Conservation (phyloP, 805 yeast species). For the Metschnikowia matae region DNA sequence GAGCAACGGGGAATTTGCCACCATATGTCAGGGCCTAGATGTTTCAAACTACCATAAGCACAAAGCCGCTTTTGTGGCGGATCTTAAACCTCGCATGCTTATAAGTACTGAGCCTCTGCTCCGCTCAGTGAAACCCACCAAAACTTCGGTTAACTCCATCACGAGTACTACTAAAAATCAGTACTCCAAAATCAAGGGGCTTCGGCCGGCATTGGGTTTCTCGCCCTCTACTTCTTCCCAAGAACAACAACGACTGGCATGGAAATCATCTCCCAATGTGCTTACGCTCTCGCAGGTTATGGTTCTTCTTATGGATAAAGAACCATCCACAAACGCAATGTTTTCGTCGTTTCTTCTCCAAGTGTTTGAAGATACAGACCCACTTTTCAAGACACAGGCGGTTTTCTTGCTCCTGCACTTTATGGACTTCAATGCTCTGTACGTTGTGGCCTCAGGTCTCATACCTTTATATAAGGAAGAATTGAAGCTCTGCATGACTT, state of each 20-base stretch:
- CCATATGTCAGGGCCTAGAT: not conserved
- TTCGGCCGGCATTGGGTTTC: slow-evolving; percentile 19
- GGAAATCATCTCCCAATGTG: slow-evolving; percentile 25
- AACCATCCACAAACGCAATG: slow-evolving; percentile 8
- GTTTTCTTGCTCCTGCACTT: slow-evolving; percentile 18
- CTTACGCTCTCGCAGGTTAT: slow-evolving; percentile 26
- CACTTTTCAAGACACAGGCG: slow-evolving; percentile 25
- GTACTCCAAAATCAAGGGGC: slow-evolving; percentile 5
- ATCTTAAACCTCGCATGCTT: not conserved
- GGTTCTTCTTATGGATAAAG: slow-evolving; percentile 14
- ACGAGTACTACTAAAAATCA: no score
- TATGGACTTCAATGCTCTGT: slow-evolving; percentile 7
- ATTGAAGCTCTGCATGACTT: slow-evolving; percentile 22
- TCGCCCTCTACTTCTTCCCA: slow-evolving; percentile 10
- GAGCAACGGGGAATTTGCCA: slow-evolving; percentile 14
- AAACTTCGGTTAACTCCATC: no score
- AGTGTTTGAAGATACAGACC: slow-evolving; percentile 32
- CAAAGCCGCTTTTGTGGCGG: not conserved
- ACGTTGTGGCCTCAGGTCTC: slow-evolving; percentile 25
- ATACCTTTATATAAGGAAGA: slow-evolving; percentile 24
- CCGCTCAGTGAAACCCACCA: slow-evolving; percentile 3
- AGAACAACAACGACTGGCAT: slow-evolving; percentile 23
- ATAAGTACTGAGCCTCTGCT: not conserved
- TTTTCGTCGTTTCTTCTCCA: slow-evolving; percentile 32
- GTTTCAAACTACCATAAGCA: not conserved